Evolutionary conservation across 768 basidiomycete species (phyloP).

Genomic region (Phanerochaete sordida): DNA sequence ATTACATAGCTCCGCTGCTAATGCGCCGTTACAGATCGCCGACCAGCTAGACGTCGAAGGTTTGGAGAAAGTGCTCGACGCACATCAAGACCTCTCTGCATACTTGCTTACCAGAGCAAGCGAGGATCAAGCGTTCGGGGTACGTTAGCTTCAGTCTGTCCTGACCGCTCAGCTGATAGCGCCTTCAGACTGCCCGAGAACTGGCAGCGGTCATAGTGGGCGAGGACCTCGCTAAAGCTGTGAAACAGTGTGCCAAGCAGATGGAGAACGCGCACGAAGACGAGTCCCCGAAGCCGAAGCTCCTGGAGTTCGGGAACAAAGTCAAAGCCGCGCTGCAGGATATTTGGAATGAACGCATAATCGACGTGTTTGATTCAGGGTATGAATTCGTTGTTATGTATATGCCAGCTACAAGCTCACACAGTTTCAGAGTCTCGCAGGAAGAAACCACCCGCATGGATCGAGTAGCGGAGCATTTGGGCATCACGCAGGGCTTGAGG

Average conservation of each 20-base stretch:
- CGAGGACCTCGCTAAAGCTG: conserved; percentile 71
- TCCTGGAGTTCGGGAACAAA: conserved; percentile 49
- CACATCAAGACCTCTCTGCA: conserved; percentile 61
- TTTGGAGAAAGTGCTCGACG: conserved; percentile 55
- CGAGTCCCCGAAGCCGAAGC: conserved; percentile 33
- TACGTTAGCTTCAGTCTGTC: conserved; percentile 30
- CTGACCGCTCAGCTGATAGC: not conserved
- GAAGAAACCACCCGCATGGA: conserved; percentile 72
- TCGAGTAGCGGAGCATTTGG: conserved; percentile 69
- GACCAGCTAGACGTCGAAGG: conserved; percentile 43
- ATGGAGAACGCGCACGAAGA: conserved; percentile 36
- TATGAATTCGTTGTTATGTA: conserved; percentile 30
- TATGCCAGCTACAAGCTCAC: not conserved
- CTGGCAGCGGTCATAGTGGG: conserved; percentile 77
- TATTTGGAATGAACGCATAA: conserved; percentile 67
- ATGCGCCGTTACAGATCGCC: conserved; percentile 42
- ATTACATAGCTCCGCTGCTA: not conserved
- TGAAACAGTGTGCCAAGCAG: conserved; percentile 54
- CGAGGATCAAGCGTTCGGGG: conserved; percentile 81
- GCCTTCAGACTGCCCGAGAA: conserved; percentile 73
- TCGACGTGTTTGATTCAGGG: conserved; percentile 83
- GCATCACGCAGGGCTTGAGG: conserved; percentile 69
- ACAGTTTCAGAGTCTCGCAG: conserved; percentile 46
- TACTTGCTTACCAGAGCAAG: conserved; percentile 70
- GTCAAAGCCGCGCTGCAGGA: conserved; percentile 63